These are phyloP conservation scores for Exobasidium cylindrosporum DNA, from an alignment of 1,284 basidiomycete species.

Conservation along the genomic window DNA sequence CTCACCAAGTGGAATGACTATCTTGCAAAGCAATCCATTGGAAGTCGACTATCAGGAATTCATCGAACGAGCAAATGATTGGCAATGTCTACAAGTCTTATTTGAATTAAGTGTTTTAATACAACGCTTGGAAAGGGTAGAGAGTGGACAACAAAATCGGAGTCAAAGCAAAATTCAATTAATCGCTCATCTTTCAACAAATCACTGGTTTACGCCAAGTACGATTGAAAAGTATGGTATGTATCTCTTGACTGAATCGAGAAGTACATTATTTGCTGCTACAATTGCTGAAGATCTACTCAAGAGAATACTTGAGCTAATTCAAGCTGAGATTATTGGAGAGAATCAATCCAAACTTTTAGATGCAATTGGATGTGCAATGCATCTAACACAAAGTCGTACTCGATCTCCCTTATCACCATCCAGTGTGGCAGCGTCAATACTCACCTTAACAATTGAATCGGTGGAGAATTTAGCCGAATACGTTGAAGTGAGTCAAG, in stretches of 20 bases:
- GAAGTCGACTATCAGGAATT: background rate
- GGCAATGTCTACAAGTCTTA: background rate
- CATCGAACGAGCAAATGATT: background rate
- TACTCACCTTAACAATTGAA: background rate
- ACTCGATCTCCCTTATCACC: background rate
- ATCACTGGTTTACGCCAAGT: background rate
- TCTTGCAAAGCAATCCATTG: background rate
- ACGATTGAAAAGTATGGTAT: background rate
- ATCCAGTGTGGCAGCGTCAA: background rate
- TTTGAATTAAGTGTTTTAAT: background rate
- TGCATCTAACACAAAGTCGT: background rate
- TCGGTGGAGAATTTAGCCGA: background rate
- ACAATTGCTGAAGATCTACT: slow-evolving; percentile 18
- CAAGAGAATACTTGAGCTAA: background rate
- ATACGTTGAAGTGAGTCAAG: background rate
- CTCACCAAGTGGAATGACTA: background rate
- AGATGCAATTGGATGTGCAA: background rate
- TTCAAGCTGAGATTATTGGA: background rate
- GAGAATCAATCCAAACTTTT: background rate
- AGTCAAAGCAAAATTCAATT: background rate
- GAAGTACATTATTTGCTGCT: slow-evolving; percentile 25
- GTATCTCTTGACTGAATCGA: slow-evolving; percentile 31
- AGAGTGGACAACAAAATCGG: slow-evolving; percentile 1
- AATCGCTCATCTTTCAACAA: background rate
- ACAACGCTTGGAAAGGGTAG: background rate